Evolutionary conservation across 495 filamentous ascomycete genomes (phyloP).

Genomic region (Neurospora sp.): DNA sequence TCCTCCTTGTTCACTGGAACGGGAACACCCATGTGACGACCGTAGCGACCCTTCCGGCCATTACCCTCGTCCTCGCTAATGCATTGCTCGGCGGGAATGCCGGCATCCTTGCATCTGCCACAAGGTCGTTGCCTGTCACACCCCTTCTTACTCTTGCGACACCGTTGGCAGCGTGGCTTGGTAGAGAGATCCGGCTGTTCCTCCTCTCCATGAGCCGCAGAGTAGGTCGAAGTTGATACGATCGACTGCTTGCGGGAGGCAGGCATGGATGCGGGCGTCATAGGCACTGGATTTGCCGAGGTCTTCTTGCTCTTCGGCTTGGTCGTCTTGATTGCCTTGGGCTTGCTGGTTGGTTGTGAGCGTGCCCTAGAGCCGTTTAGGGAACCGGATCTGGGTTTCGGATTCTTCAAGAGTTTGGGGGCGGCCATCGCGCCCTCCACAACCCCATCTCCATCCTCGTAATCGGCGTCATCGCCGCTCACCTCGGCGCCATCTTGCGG

Average conservation of each 20-base stretch:
- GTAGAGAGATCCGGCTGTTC: slow-evolving; percentile 87
- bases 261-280: slow-evolving; percentile 60
- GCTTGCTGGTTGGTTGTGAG: slow-evolving; percentile 20
- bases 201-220: slow-evolving; percentile 54
- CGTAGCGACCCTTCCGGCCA: slow-evolving; percentile 91
- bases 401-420: slow-evolving; percentile 23
- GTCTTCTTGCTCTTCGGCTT: slow-evolving; percentile 53
- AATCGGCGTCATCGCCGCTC: slow-evolving; percentile 61
- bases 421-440: slow-evolving; percentile 24
- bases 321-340: slow-evolving; percentile 32
- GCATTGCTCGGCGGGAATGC: slow-evolving; percentile 82
- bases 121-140: slow-evolving; percentile 95
- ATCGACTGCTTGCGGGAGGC: slow-evolving; percentile 72
- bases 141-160: slow-evolving; percentile 98
- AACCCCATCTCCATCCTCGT: slow-evolving; percentile 47
- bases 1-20: slow-evolving; percentile 52
- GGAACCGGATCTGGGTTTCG: slow-evolving; percentile 30
- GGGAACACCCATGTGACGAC: slow-evolving; percentile 91
- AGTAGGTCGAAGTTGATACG: slow-evolving; percentile 57
- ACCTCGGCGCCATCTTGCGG: slow-evolving; percentile 61
- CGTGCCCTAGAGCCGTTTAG: slow-evolving; percentile 21
- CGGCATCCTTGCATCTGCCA: slow-evolving; percentile 89
- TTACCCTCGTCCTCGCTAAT: slow-evolving; percentile 96
- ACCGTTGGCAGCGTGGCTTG: slow-evolving; percentile 95
- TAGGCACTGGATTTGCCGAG: slow-evolving; percentile 36